Conservation (phyloP, 495 filamentous ascomycete species). For the Lichenothelia convexa region DNA sequence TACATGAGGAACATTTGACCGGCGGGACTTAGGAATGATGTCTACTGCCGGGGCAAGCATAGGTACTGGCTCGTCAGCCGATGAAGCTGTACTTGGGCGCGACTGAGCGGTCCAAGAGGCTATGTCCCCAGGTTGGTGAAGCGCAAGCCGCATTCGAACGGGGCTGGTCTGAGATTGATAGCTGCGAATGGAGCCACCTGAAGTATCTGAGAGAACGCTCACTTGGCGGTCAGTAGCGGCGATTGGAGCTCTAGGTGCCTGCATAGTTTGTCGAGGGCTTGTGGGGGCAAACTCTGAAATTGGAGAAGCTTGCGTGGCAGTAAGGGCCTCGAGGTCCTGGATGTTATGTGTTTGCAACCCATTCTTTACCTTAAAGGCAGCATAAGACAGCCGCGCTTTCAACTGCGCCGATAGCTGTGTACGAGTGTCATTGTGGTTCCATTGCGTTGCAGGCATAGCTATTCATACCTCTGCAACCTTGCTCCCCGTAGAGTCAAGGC, state of each 20-base stretch:
- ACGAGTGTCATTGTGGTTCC: neutral
- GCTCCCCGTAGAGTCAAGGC: conserved; percentile 7
- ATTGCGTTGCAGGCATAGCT: neutral
- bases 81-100: neutral
- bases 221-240: too few species aligned
- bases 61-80: neutral
- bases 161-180: neutral
- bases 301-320: conserved; percentile 41
- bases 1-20: conserved; percentile 9
- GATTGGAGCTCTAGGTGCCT: too few species aligned
- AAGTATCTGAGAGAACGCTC: conserved; percentile 12
- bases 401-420: conserved; percentile 56
- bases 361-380: conserved; percentile 77
- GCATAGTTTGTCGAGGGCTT: neutral
- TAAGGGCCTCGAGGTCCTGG: conserved; percentile 49
- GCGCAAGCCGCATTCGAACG: neutral
- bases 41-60: conserved; percentile 12
- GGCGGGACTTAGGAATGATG: conserved; percentile 10
- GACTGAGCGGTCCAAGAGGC: neutral
- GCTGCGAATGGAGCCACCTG: conserved; percentile 5
- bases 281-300: conserved; percentile 22
- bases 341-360: conserved; percentile 56
- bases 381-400: conserved; percentile 65
- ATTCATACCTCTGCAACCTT: conserved; percentile 6
- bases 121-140: neutral